Conservation (phyloP, 805 yeast species). For the Grigorovia yakushimaensis region DNA sequence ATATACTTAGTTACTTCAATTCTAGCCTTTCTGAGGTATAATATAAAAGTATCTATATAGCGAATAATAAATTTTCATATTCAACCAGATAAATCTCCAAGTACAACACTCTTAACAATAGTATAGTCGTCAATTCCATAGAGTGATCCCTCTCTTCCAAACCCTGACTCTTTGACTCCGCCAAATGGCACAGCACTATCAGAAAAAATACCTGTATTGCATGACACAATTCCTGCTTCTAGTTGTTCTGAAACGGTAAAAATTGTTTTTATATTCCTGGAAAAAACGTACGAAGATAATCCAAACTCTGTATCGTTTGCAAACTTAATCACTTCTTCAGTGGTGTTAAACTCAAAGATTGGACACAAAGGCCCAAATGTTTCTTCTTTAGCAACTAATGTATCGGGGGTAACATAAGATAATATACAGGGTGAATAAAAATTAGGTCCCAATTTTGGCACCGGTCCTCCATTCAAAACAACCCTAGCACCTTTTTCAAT, state of each 20-base stretch:
- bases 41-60: no score
- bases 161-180: constrained; percentile 58
- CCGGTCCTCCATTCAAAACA: constrained; percentile 42
- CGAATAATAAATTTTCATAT: not conserved
- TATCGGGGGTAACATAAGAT: constrained; percentile 40
- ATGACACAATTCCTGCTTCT: constrained; percentile 58
- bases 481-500: constrained; percentile 43
- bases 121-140: constrained; percentile 55
- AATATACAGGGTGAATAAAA: constrained; percentile 49
- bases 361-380: constrained; percentile 62
- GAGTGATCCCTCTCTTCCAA: constrained; percentile 60
- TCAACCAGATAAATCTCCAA: constrained; percentile 29
- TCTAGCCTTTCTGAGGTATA: no score
- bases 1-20: no score
- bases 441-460: constrained; percentile 39
- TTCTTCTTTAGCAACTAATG: constrained; percentile 46
- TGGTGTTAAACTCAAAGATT: constrained; percentile 41
- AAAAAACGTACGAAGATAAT: constrained; percentile 50
- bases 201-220: constrained; percentile 49
- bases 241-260: constrained; percentile 45
- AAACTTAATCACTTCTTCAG: constrained; percentile 41
- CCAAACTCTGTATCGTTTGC: constrained; percentile 51
- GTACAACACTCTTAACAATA: constrained; percentile 40
- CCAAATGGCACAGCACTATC: constrained; percentile 52
- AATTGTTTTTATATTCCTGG: constrained; percentile 41